Evolutionary conservation across 2,329 filamentous ascomycete species (phyloP).

Genomic region (Aspergillus neotritici): DNA sequence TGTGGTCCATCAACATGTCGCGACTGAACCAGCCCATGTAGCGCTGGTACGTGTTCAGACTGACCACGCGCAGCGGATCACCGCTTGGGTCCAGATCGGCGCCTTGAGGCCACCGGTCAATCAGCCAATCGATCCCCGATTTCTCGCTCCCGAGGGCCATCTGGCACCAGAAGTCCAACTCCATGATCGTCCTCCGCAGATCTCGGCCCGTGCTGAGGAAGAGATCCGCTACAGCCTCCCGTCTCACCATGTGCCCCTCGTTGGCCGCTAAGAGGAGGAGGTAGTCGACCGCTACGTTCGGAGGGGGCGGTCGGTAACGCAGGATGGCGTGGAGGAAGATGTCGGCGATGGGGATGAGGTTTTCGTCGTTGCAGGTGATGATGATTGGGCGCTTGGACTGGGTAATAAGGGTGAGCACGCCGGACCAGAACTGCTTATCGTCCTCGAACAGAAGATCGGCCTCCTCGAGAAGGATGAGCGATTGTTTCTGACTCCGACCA

Average conservation of each 20-base stretch:
- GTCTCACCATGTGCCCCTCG: constrained; percentile 75
- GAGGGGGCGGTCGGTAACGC: constrained; percentile 62
- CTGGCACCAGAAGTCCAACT: constrained; percentile 95
- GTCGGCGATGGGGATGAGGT: constrained; percentile 66
- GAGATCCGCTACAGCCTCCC: constrained; percentile 61
- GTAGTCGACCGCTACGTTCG: constrained; percentile 68
- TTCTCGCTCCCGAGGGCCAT: constrained; percentile 86
- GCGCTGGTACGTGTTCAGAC: constrained; percentile 67
- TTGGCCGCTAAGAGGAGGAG: constrained; percentile 76
- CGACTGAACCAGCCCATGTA: constrained; percentile 73
- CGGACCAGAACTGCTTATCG: constrained; percentile 90
- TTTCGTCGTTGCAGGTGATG: constrained; percentile 91
- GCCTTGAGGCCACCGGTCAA: constrained; percentile 68
- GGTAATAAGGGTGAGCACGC: constrained; percentile 67
- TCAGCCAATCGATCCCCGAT: constrained; percentile 85
- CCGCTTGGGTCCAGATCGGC: constrained; percentile 63
- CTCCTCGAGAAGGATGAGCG: constrained; percentile 88
- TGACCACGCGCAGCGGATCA: constrained; percentile 69
- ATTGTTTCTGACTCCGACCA: constrained; percentile 68
- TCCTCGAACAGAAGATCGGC: constrained; percentile 91
- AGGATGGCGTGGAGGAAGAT: constrained; percentile 83
- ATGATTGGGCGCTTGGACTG: constrained; percentile 89
- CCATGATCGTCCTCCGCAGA: constrained; percentile 71
- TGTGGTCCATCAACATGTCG: constrained; percentile 47
- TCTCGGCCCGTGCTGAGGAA: constrained; percentile 66